These are phyloP conservation scores for Novymonas esmeraldas DNA, from an alignment of 208 protist genomes.

Conservation along the genomic window DNA sequence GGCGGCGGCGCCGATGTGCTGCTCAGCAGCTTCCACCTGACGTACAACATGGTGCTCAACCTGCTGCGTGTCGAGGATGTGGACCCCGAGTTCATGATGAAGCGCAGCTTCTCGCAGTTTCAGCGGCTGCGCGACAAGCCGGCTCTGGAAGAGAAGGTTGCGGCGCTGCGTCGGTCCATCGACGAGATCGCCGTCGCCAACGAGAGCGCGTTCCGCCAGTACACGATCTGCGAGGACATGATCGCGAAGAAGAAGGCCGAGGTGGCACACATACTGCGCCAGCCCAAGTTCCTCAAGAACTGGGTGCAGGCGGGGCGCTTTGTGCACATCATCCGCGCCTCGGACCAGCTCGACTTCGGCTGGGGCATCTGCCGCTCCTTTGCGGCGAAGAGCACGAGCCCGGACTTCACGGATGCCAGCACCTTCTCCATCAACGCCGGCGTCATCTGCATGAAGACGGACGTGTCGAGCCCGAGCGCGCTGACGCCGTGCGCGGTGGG, in stretches of 20 bases:
- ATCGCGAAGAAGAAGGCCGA: constrained; percentile 74
- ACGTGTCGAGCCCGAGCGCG: constrained; percentile 36
- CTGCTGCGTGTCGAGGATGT: constrained; percentile 98
- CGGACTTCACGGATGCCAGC: constrained; percentile 64
- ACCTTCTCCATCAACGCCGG: constrained; percentile 72
- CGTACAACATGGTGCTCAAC: constrained; percentile 99
- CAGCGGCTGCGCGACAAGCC: constrained; percentile 93
- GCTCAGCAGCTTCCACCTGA: constrained; percentile 97
- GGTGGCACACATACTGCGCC: constrained; percentile 65
- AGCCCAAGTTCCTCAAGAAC: constrained; percentile 91
- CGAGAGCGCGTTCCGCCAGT: constrained; percentile 87
- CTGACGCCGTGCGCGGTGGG: constrained; percentile 78
- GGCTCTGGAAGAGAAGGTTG: constrained; percentile 67
- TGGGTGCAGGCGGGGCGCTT: constrained; percentile 97
- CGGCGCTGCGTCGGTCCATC: constrained; percentile 65
- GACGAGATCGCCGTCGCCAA: constrained; percentile 65
- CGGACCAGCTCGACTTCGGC: constrained; percentile 72
- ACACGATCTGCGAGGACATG: constrained; percentile 79
- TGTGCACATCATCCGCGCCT: constrained; percentile 74
- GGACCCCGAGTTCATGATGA: constrained; percentile 97
- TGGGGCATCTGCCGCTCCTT: constrained; percentile 90
- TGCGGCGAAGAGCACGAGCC: constrained; percentile 52
- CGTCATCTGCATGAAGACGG: constrained; percentile 84
- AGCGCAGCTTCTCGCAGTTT: constrained; percentile 98
- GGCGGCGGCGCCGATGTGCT: constrained; percentile 94